Percentiles rank a stretch among this genome's conserved stretches.
Conservation (phyloP, 352 stramenopile species). For the Phytopythium ostracodes region DNA sequence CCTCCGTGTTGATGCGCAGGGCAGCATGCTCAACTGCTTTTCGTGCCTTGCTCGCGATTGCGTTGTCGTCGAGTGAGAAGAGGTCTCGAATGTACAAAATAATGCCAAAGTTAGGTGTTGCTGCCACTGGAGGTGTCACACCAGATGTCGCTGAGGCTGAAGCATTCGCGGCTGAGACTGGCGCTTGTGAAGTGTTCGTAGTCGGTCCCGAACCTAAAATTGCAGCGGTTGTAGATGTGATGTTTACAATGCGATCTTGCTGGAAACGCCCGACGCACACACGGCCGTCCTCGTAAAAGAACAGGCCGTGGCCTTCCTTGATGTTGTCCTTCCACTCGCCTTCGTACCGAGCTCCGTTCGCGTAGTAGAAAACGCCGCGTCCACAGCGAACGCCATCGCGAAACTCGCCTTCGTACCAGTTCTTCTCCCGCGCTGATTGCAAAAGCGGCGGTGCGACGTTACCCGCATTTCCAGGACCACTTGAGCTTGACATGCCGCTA, state of each 20-base stretch:
- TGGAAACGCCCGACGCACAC: conserved; percentile 46
- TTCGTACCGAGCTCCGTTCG: conserved; percentile 79
- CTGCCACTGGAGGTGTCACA: conserved; percentile 4
- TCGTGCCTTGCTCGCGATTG: conserved; percentile 31
- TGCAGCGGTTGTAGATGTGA: background rate
- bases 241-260: conserved; percentile 41
- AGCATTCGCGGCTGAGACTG: background rate
- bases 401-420: conserved; percentile 87
- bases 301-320: conserved; percentile 70
- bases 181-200: background rate
- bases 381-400: conserved; percentile 56
- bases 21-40: conserved; percentile 48
- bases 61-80: conserved; percentile 17
- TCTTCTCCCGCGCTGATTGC: conserved; percentile 38
- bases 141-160: conserved; percentile 5
- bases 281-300: conserved; percentile 67
- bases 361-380: conserved; percentile 79
- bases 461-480: background rate
- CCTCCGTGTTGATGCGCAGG: conserved; percentile 57
- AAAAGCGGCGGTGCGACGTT: conserved; percentile 1
- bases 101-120: conserved; percentile 19
- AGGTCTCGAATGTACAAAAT: conserved; percentile 58
- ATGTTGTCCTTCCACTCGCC: conserved; percentile 79
- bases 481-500: background rate
- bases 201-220: background rate